Conservation (phyloP, 2,329 filamentous ascomycete species). For the Pseudocercospora macadamiae region DNA sequence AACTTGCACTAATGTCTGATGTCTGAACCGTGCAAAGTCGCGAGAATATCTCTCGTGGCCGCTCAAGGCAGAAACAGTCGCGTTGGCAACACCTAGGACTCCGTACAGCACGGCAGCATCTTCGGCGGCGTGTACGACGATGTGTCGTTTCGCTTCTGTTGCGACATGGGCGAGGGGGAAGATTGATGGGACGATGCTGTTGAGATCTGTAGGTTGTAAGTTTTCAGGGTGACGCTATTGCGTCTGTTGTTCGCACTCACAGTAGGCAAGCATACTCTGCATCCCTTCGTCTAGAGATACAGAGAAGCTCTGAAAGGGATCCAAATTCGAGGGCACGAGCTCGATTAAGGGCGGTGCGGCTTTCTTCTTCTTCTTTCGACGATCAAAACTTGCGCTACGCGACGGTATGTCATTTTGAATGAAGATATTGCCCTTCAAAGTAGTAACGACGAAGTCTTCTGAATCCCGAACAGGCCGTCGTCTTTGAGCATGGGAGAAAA, state of each 20-base stretch:
- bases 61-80: background rate
- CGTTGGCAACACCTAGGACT: background rate
- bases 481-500: background rate
- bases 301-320: conserved; percentile 49
- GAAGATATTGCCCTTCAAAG: too few relatives aligned
- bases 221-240: too few relatives aligned
- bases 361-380: background rate
- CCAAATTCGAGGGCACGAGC: background rate
- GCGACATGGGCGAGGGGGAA: background rate
- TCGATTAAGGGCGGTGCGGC: background rate
- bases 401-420: too few relatives aligned
- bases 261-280: conserved; percentile 37
- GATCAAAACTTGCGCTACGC: background rate
- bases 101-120: background rate
- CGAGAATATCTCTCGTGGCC: background rate
- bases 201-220: background rate
- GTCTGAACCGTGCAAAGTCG: background rate
- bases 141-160: background rate
- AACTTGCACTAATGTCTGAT: background rate
- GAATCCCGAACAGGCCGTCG: background rate
- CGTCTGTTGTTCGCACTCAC: too few relatives aligned
- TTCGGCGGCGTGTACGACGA: background rate
- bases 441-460: background rate
- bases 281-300: conserved; percentile 66
- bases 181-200: background rate